phyloP scores from a whole-genome alignment of 2,329 filamentous ascomycete species.

The Fusarium musae region DNA sequence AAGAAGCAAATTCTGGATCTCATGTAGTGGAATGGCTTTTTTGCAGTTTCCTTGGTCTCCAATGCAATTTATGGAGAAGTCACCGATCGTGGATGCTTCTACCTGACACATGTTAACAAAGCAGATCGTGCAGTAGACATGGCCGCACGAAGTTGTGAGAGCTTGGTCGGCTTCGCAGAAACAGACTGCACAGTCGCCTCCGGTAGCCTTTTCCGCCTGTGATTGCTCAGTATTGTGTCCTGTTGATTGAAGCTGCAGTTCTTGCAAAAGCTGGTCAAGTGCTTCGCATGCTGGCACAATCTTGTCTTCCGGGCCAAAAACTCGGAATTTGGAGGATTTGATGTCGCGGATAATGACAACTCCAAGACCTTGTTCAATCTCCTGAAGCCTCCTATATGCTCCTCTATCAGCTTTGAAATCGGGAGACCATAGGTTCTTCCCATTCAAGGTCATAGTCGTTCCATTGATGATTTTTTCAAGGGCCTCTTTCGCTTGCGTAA shows the following conservation, averaged over 20 bases:
- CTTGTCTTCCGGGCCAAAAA: background rate
- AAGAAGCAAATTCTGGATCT: conserved; percentile 41
- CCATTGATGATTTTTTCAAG: conserved; percentile 12
- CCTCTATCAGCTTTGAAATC: background rate
- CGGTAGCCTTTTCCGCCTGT: accelerated
- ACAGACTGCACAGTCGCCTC: conserved; percentile 50
- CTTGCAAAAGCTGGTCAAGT: conserved; percentile 35
- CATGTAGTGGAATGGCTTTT: conserved; percentile 42
- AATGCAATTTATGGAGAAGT: background rate
- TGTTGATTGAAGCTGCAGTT: conserved; percentile 25
- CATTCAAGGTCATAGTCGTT: background rate
- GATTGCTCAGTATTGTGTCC: accelerated
- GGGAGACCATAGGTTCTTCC: conserved; percentile 4
- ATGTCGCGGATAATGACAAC: conserved; percentile 21
- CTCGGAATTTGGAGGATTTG: background rate
- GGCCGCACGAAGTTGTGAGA: conserved; percentile 50
- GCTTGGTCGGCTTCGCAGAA: conserved; percentile 51
- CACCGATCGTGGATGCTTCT: background rate
- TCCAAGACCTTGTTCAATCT: background rate
- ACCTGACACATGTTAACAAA: conserved; percentile 46
- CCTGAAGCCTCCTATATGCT: background rate
- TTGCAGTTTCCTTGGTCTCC: background rate
- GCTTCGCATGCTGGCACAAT: conserved; percentile 4
- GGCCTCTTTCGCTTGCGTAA: conserved; percentile 4
- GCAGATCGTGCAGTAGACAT: conserved; percentile 56